Percentiles rank a stretch among this genome's conserved stretches.
Conservation (phyloP, 495 filamentous ascomycete species). For the Lasiosphaeria miniovina region DNA sequence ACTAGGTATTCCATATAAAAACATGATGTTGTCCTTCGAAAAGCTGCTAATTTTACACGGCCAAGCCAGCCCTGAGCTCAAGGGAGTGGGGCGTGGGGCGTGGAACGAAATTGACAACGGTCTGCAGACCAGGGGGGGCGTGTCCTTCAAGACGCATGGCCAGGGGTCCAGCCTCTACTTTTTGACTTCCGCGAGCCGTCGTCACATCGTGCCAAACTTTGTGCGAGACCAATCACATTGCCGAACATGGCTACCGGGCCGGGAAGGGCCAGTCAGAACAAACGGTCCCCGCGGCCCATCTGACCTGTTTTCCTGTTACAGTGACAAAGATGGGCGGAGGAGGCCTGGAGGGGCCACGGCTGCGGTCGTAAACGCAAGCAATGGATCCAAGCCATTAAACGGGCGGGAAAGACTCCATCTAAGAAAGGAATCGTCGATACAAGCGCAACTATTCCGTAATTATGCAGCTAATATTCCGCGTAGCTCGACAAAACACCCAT, state of each 20-base stretch:
- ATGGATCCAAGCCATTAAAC: too few relatives aligned
- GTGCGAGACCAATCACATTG: constrained; percentile 24
- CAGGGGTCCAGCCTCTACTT: constrained; percentile 23
- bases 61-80: constrained; percentile 6
- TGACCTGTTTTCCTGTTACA: constrained; percentile 17
- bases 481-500: too few relatives aligned
- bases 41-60: constrained; percentile 16
- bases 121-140: constrained; percentile 4
- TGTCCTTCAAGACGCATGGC: constrained; percentile 8
- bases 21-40: background rate
- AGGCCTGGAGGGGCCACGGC: constrained; percentile 3
- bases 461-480: too few relatives aligned
- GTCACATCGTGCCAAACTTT: constrained; percentile 25
- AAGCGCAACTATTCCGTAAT: too few relatives aligned
- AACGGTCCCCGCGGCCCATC: constrained; percentile 13
- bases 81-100: constrained; percentile 8
- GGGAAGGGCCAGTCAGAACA: constrained; percentile 10
- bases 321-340: background rate
- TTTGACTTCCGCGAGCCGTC: constrained; percentile 25
- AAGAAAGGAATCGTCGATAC: too few relatives aligned
- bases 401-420: too few relatives aligned
- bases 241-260: constrained; percentile 7
- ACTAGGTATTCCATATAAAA: too few relatives aligned
- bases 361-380: background rate
- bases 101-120: constrained; percentile 20